These are phyloP conservation scores for Azolla pinnata DNA, from an alignment of 75 land plant genomes.

Conservation along the genomic window DNA sequence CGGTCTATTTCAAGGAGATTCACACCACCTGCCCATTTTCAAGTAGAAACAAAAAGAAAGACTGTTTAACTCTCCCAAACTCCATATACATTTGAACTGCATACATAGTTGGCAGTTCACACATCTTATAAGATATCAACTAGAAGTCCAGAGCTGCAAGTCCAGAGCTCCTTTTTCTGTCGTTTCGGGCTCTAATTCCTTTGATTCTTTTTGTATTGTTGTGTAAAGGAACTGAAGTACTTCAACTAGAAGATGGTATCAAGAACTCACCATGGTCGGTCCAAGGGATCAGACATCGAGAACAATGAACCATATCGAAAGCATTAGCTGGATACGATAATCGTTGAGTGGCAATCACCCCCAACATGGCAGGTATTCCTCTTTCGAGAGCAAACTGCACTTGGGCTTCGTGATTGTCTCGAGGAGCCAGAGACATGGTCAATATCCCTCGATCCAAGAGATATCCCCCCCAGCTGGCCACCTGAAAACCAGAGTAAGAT, in stretches of 20 bases:
- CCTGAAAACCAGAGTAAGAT: no score
- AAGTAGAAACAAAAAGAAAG: no score
- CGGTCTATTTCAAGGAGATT: slow-evolving; percentile 70
- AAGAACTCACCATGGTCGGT: slow-evolving; percentile 71
- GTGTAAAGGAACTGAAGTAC: no score
- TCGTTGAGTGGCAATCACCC: slow-evolving; percentile 81
- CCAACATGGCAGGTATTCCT: slow-evolving; percentile 92
- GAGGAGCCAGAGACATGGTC: slow-evolving; percentile 83
- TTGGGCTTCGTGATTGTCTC: slow-evolving; percentile 96
- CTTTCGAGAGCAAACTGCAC: slow-evolving; percentile 97
- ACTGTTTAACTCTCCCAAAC: no score
- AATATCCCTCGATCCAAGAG: slow-evolving; percentile 67
- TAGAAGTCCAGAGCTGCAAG: no score
- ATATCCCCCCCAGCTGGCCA: slow-evolving; percentile 97
- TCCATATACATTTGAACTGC: no score
- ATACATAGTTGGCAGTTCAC: no score
- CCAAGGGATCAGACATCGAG: slow-evolving; percentile 96
- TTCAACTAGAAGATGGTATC: no score
- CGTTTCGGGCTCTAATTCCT: no score
- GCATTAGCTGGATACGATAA: slow-evolving; percentile 89
- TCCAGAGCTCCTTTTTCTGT: no score
- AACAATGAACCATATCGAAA: slow-evolving; percentile 98
- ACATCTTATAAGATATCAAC: no score
- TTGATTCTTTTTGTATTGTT: no score
- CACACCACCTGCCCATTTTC: slow-evolving; percentile 82